Evolutionary conservation across 2,329 filamentous ascomycete genomes (phyloP), one percentile per base, ranked within the genome.

Genomic region (Hypomyces perniciosus): DNA sequence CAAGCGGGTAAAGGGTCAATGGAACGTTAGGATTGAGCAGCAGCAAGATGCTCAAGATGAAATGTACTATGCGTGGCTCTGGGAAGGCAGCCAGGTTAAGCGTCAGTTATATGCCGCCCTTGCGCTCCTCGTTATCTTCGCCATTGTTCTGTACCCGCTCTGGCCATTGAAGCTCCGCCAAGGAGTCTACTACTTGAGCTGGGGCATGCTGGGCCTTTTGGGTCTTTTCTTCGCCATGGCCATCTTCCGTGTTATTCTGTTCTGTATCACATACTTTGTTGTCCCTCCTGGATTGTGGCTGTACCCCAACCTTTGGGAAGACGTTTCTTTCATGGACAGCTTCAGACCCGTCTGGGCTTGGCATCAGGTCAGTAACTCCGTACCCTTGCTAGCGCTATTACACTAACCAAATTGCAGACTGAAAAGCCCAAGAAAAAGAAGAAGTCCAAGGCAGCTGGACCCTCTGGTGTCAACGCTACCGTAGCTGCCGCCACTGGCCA

Each of bases 191-290:
- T 97, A 99, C 69, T 77, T 97, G 39, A 93, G 88, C 68, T 96
- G 96, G 83, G 92, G 86, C 53, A 87, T 95, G 79, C 78, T 99
- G 57, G 86, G 89, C 40, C 76, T 97, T 30, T 81, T 99, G 42
- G 93, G 88, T 50, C 73, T 96, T 45, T 99, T 99, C 82, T 97
- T 99, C 70, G 82, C 84, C 64, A 97, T 99, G 93, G 88, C 92
- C 5, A 95, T 99, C 64, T 90, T 99, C 80, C 85, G 93, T 54
- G 79, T 97, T 51, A 95, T 99, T 54, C 77, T 99, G 29, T 99
- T 99, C 75, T 86, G 89, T 66, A 72, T 95, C 66, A 97, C 93
- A 26, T 90, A 95, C 71, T 95, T 97, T 65, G 77, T 79, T 12
- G 77, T 83, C 1, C 75, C 91, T 4, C 93, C 93, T 3, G 93